phyloP scores from a whole-genome alignment of 2,329 filamentous ascomycete genomes.

The Neopestalotiopsis rosae region DNA sequence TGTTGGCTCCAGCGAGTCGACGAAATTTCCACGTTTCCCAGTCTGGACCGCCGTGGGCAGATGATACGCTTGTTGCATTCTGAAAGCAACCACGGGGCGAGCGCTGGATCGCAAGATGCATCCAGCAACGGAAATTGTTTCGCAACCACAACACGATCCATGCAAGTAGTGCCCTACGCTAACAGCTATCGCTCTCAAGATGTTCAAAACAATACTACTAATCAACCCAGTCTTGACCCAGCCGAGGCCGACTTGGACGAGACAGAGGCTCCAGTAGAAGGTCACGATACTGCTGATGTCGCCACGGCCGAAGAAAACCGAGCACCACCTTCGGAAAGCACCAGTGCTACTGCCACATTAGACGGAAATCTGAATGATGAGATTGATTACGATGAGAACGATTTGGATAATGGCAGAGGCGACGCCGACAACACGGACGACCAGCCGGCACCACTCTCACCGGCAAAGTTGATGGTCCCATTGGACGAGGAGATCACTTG shows the following conservation, averaged over 20 bases:
- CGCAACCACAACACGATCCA: neutral
- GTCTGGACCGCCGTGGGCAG: neutral
- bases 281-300: neutral
- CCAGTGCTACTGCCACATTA: slow-evolving; percentile 40
- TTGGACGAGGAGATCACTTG: slow-evolving; percentile 38
- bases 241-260: neutral
- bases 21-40: neutral
- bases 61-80: neutral
- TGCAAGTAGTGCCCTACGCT: neutral
- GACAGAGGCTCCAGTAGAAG: neutral
- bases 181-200: slow-evolving; percentile 1
- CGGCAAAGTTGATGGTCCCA: slow-evolving; percentile 18
- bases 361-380: slow-evolving; percentile 38
- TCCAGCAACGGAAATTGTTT: no score
- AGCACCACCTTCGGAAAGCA: slow-evolving; percentile 39
- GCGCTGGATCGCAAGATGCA: neutral
- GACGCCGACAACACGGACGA: slow-evolving; percentile 24
- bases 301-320: slow-evolving; percentile 28
- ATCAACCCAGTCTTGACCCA: neutral
- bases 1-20: slow-evolving; percentile 26
- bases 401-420: slow-evolving; percentile 31
- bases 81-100: neutral
- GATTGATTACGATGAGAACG: slow-evolving; percentile 43
- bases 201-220: slow-evolving; percentile 5
- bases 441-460: slow-evolving; percentile 6